Percentiles rank a stretch among this genome's conserved stretches.
Conservation (phyloP, 2,329 filamentous ascomycete species). For the Fusarium buharicum region DNA sequence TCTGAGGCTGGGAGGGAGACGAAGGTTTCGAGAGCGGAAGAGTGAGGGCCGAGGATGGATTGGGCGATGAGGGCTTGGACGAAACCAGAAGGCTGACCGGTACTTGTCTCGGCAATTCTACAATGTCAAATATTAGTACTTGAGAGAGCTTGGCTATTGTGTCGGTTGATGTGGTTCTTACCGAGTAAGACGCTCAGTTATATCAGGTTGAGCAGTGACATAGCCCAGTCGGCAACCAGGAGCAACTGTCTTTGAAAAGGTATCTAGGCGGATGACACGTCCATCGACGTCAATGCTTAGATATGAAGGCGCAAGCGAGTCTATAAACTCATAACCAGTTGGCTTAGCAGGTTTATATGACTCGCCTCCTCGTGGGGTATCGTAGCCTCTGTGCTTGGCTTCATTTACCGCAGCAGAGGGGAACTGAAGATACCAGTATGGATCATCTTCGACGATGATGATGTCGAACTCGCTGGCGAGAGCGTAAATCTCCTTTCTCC, state of each 20-base stretch:
- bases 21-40: slow-evolving; percentile 55
- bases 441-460: slow-evolving; percentile 92
- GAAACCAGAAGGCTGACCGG: slow-evolving; percentile 88
- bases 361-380: slow-evolving; percentile 47
- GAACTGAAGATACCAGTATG: slow-evolving; percentile 95
- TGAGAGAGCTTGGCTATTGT: too few relatives aligned
- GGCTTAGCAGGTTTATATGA: slow-evolving; percentile 50
- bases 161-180: slow-evolving; percentile 16
- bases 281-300: slow-evolving; percentile 84
- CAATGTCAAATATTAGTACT: slow-evolving; percentile 13
- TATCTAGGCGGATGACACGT: slow-evolving; percentile 88
- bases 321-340: slow-evolving; percentile 80
- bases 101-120: slow-evolving; percentile 80
- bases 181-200: slow-evolving; percentile 75
- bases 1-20: slow-evolving; percentile 59
- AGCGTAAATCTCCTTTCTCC: slow-evolving; percentile 81
- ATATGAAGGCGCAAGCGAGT: slow-evolving; percentile 85
- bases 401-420: slow-evolving; percentile 71
- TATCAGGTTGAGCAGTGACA: slow-evolving; percentile 83
- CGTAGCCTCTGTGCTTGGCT: slow-evolving; percentile 59
- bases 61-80: slow-evolving; percentile 85
- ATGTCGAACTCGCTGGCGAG: slow-evolving; percentile 87
- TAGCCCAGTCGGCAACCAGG: slow-evolving; percentile 91
- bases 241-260: slow-evolving; percentile 92
- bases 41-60: slow-evolving; percentile 76